Base-by-base conservation (phyloP, 2,329 filamentous ascomycete genomes). In the Coleophoma eucalyptorum region DNA sequence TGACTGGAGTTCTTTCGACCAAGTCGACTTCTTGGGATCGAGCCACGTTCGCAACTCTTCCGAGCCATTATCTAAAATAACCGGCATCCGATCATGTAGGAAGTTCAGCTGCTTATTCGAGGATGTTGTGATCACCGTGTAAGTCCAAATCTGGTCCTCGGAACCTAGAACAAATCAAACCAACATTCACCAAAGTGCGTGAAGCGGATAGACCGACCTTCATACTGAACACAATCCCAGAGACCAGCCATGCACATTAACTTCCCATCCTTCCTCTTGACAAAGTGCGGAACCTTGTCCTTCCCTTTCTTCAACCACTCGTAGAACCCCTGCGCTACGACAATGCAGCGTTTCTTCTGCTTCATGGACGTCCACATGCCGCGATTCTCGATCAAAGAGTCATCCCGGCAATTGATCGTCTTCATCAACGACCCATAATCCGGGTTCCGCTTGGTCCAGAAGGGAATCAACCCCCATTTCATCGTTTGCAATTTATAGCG, bases 321-420 rank as follows among this genome's bases (percentile, higher is more conserved):
- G 63, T 90, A 99, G 69, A 97, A 99, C 1, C 94, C 94, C 68
- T 97, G 87, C 10, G 89, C 91, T 5, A 96, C 66, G 10, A 97
- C 83, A 19, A 97, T 76, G 66, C 94, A 97, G 31, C 94, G 79
- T 71, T 97, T 96, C 59, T 80, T 82, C 54, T 85, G 83, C 72
- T 97, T 97, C 88, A 97, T 95, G 1, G 81, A 83, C 40, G 81
- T 87, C 94, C 94, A 97, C 84, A 97, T 89, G 11, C 92, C 91
- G 5, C 84, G 81, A 8, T 86, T 78, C 10, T 86, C 80, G 5
- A 81, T 76, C 18, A 97, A 74, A 1, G 90, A 94, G 69, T 97
- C 93, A 63, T 93, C 89, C 3, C 93, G 85, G 67, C 93, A 97
- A 70, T 99, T 97, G 69, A 97, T 97, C 0, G 91, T 96, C 64